A percentile compares a stretch with the other conserved stretches of the same genome.
Conservation (phyloP, 208 protist genomes). For the Herpetomonas tarakana region DNA sequence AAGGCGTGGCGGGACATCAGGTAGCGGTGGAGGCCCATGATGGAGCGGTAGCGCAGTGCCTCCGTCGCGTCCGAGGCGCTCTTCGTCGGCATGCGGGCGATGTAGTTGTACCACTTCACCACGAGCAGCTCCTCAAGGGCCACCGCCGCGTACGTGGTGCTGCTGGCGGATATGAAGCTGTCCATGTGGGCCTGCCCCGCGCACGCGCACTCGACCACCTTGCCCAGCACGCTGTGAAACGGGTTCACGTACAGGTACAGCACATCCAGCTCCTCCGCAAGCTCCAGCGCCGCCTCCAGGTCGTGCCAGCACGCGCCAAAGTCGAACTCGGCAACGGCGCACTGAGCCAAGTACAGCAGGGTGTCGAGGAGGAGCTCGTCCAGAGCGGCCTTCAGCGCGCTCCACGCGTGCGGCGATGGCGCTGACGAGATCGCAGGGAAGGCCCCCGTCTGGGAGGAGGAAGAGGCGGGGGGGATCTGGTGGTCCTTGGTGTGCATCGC, state of each 20-base stretch:
- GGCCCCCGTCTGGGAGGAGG: neutral
- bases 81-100: conserved; percentile 60
- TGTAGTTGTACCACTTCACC: conserved; percentile 57
- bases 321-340: conserved; percentile 30
- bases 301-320: conserved; percentile 47
- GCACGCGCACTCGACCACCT: conserved; percentile 44
- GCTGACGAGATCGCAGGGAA: no score
- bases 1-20: conserved; percentile 75
- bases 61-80: conserved; percentile 39
- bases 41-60: conserved; percentile 45
- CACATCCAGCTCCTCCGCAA: conserved; percentile 19
- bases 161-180: conserved; percentile 21
- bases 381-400: conserved; percentile 33
- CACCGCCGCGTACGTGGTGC: conserved; percentile 19
- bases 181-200: conserved; percentile 40
- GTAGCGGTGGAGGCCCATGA: conserved; percentile 67
- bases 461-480: neutral
- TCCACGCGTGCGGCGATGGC: neutral
- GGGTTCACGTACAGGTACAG: conserved; percentile 29
- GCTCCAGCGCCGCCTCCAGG: conserved; percentile 43
- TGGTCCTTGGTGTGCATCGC: neutral
- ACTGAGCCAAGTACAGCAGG: conserved; percentile 48
- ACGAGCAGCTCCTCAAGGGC: conserved; percentile 43
- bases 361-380: conserved; percentile 61
- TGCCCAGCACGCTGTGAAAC: conserved; percentile 27